Evolutionary conservation across 306 rosid genomes (phyloP).

Genomic region (Cucumis melo): DNA sequence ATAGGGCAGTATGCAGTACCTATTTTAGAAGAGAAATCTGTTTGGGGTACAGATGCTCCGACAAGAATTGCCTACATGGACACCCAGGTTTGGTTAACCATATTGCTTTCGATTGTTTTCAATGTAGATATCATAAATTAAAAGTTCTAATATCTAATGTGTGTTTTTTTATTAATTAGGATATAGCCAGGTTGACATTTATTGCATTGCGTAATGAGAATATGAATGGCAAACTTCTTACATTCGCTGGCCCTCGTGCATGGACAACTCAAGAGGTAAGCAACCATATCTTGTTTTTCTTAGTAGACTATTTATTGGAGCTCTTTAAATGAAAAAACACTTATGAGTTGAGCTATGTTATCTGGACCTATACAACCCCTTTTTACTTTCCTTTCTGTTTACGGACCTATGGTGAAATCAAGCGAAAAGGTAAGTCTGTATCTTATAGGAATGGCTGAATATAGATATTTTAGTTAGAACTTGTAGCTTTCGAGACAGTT

Average conservation of each 20-base stretch:
- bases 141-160: neutral
- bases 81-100: constrained; percentile 47
- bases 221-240: constrained; percentile 65
- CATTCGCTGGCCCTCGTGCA: constrained; percentile 94
- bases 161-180: constrained; percentile 28
- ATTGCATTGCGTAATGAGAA: constrained; percentile 61
- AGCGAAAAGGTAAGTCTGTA: neutral
- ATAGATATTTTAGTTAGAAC: neutral
- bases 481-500: neutral
- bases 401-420: neutral
- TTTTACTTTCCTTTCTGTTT: neutral
- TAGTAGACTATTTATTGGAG: neutral
- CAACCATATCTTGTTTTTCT: neutral
- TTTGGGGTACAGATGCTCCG: constrained; percentile 98
- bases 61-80: constrained; percentile 99
- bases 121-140: neutral
- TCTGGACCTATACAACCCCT: neutral
- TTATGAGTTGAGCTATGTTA: neutral
- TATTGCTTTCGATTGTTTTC: neutral
- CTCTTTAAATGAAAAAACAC: neutral
- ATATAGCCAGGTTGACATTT: constrained; percentile 85
- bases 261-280: constrained; percentile 96
- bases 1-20: constrained; percentile 97
- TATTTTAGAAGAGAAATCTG: constrained; percentile 86
- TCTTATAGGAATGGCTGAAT: neutral